Evolutionary conservation across 2,329 filamentous ascomycete genomes (phyloP).

Genomic region (Colletotrichum zoysiae): DNA sequence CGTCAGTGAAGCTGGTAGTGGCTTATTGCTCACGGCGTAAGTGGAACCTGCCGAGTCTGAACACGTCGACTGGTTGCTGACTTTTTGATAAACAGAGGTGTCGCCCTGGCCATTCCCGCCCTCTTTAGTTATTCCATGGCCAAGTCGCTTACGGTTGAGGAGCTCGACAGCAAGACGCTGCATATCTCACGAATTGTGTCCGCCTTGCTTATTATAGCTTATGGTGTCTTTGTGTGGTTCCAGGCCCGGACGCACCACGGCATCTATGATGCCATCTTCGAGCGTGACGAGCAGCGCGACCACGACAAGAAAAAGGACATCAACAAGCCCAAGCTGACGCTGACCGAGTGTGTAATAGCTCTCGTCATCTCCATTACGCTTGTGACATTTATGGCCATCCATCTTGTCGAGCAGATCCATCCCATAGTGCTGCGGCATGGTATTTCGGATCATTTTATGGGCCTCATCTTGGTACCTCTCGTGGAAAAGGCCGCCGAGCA

Average conservation of each 20-base stretch:
- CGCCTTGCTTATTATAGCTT: constrained; percentile 78
- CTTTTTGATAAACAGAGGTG: constrained; percentile 46
- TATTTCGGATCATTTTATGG: constrained; percentile 68
- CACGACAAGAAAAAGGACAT: constrained; percentile 72
- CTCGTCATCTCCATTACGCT: constrained; percentile 74
- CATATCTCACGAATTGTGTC: constrained; percentile 79
- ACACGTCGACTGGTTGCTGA: constrained; percentile 1
- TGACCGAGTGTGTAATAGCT: constrained; percentile 78
- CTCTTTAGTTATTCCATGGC: constrained; percentile 66
- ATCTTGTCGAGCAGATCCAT: constrained; percentile 79
- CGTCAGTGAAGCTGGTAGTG: constrained; percentile 83
- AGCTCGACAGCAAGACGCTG: constrained; percentile 66
- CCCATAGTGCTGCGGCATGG: constrained; percentile 61
- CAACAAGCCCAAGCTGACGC: constrained; percentile 76
- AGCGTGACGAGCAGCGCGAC: constrained; percentile 76
- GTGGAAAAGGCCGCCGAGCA: constrained; percentile 92
- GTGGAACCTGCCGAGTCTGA: constrained; percentile 53
- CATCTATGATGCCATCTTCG: constrained; percentile 81
- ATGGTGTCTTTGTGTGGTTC: constrained; percentile 76
- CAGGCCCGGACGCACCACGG: constrained; percentile 83
- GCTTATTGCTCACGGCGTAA: constrained; percentile 81
- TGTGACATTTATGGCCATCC: constrained; percentile 80
- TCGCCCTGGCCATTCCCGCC: constrained; percentile 59
- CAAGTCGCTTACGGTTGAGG: constrained; percentile 40
- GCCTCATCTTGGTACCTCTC: constrained; percentile 82